Evolutionary conservation across 768 basidiomycete genomes (phyloP), one percentile per base, ranked within the genome.

Genomic region (Mycena pura): DNA sequence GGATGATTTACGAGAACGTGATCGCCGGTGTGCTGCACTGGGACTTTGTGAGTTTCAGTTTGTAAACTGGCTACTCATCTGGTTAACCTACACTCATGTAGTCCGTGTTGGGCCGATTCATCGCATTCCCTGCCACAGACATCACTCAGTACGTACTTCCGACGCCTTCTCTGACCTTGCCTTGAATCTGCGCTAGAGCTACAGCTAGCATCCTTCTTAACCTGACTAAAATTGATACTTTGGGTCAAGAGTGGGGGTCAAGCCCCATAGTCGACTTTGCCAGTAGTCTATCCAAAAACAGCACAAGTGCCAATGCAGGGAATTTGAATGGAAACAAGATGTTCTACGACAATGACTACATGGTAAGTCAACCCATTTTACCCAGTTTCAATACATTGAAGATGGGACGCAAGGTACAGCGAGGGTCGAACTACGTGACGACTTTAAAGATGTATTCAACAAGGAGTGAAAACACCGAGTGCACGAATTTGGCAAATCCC

Each of bases 1-100:
- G 90, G 90, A 89, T 90, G 88, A 85, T 90, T 25, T 88, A 82
- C 67, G 74, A 76, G 13, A 90, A 91, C 67, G 71, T 77, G 10
- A 47, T 80, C 25, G 88, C 89, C 1, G 73, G 78, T 5, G 80
- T 85, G 17, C 68, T 86, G 44, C 88, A 90, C 68, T 92, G 88
- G 87, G 90, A 92, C 67, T 85, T 89, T 68, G 88, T 90, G 57
- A 68, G 88, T 79, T 3, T 17, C 40, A 28, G 14, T 27, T 40
- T 3, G 8, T 17, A 17, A 6, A 41, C 13, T 41, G 32, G 3
- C 39, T 31, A 40, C 19, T 15, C n/a, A 13, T 65, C 17, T n/a
- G n/a, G n/a, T n/a, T n/a, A 44, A 60, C 31, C 63, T 3, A 55
- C 40, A 24, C 50, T 52, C 15, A 29, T 44, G 21, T 62, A 90